Percentiles rank a stretch among this genome's conserved stretches.
Evolutionary conservation across 2,329 filamentous ascomycete species (phyloP).

Genomic region (Colletotrichum noveboracense): DNA sequence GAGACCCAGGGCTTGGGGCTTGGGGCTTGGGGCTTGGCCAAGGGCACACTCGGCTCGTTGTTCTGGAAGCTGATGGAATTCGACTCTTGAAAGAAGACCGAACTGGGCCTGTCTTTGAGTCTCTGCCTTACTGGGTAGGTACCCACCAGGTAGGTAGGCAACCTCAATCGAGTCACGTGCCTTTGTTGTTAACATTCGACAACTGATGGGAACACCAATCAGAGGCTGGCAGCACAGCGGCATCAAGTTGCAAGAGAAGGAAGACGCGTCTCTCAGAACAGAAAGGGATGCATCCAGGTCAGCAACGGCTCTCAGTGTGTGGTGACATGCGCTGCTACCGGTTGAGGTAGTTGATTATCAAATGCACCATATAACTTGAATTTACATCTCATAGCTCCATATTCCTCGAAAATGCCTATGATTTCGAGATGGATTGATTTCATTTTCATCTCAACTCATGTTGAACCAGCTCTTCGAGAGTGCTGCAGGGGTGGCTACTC

Average conservation of each 20-base stretch:
- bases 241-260: background rate
- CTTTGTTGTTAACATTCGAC: background rate
- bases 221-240: background rate
- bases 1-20: background rate
- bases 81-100: background rate
- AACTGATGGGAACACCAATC: background rate
- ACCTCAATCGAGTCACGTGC: background rate
- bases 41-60: background rate
- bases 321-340: background rate
- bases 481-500: background rate
- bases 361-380: background rate
- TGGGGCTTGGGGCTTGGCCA: background rate
- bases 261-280: background rate
- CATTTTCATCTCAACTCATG: background rate
- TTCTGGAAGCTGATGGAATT: background rate
- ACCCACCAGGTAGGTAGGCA: background rate
- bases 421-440: background rate
- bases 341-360: background rate
- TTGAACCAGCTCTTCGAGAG: background rate
- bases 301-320: background rate
- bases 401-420: background rate
- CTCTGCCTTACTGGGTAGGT: background rate
- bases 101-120: background rate
- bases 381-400: background rate
- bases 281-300: background rate